Conservation (phyloP, 495 filamentous ascomycete species). For the Massariosphaeria phaeospora region DNA sequence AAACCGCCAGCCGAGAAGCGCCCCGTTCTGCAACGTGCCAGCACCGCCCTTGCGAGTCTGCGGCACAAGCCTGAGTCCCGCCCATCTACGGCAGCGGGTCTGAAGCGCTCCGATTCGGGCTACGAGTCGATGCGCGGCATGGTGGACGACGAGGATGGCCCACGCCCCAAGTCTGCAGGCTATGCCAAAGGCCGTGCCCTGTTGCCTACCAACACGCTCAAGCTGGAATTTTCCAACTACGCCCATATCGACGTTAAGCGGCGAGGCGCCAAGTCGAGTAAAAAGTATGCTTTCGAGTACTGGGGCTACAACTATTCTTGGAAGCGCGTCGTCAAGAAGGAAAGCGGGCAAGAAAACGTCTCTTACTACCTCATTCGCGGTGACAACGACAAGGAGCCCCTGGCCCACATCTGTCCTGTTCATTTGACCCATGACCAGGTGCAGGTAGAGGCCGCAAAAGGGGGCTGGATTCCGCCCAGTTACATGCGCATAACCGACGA, state of each 20-base stretch:
- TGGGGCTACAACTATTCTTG: slow-evolving; percentile 85
- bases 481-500: slow-evolving; percentile 82
- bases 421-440: slow-evolving; percentile 63
- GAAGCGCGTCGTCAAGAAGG: slow-evolving; percentile 65
- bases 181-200: slow-evolving; percentile 33
- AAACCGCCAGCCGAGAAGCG: slow-evolving; percentile 48
- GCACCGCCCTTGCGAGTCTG: slow-evolving; percentile 66
- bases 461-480: slow-evolving; percentile 88
- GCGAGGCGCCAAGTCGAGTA: slow-evolving; percentile 61
- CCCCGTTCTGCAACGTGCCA: slow-evolving; percentile 53
- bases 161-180: slow-evolving; percentile 38
- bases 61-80: slow-evolving; percentile 50
- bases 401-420: slow-evolving; percentile 86
- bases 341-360: slow-evolving; percentile 55
- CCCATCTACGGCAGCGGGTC: slow-evolving; percentile 45
- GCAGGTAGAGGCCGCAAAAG: slow-evolving; percentile 67
- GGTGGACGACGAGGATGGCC: slow-evolving; percentile 43
- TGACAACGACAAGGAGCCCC: slow-evolving; percentile 50
- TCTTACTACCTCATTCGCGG: slow-evolving; percentile 74
- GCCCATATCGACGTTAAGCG: slow-evolving; percentile 82
- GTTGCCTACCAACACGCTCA: slow-evolving; percentile 64
- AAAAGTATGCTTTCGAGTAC: slow-evolving; percentile 86
- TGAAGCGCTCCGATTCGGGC: slow-evolving; percentile 56
- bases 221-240: slow-evolving; percentile 96
- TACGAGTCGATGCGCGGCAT: slow-evolving; percentile 46